A percentile compares a stretch with the other conserved stretches of the same genome.
Conservation (phyloP, 345 rosid genomes). For the Eucalyptus viminalis region DNA sequence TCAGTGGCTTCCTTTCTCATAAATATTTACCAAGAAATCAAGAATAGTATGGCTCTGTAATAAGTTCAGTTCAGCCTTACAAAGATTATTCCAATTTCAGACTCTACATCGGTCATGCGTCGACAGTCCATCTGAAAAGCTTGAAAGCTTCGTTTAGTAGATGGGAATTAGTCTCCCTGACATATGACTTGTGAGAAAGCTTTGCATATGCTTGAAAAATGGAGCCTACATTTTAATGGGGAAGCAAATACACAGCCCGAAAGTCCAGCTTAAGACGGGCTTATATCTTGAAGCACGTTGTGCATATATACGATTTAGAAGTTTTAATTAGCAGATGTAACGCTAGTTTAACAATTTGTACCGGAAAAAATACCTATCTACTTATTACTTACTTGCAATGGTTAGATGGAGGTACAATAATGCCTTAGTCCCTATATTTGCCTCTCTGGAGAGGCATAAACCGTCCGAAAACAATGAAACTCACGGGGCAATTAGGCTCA, state of each 20-base stretch:
- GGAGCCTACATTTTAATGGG: neutral
- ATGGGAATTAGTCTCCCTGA: neutral
- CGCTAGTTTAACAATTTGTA: neutral
- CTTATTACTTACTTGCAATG: neutral
- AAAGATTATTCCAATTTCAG: neutral
- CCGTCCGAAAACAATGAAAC: slow-evolving; percentile 1
- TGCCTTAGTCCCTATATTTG: neutral
- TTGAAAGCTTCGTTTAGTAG: neutral
- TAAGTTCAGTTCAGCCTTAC: neutral
- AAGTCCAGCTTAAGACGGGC: neutral
- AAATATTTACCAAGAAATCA: neutral
- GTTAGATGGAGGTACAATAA: neutral
- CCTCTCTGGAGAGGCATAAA: slow-evolving; percentile 6
- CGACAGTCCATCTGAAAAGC: neutral
- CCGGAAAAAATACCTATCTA: neutral
- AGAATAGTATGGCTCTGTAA: neutral
- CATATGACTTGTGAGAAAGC: neutral
- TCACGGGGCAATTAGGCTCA: neutral
- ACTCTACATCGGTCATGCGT: neutral
- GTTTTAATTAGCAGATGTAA: neutral
- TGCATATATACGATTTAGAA: neutral
- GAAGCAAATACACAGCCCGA: neutral
- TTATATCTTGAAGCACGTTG: neutral
- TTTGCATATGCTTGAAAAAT: neutral
- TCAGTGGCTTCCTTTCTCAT: neutral